Evolutionary conservation across 23 red algal species (phyloP), one percentile per base, ranked within the genome.

Genomic region (Gracilaria domingensis): DNA sequence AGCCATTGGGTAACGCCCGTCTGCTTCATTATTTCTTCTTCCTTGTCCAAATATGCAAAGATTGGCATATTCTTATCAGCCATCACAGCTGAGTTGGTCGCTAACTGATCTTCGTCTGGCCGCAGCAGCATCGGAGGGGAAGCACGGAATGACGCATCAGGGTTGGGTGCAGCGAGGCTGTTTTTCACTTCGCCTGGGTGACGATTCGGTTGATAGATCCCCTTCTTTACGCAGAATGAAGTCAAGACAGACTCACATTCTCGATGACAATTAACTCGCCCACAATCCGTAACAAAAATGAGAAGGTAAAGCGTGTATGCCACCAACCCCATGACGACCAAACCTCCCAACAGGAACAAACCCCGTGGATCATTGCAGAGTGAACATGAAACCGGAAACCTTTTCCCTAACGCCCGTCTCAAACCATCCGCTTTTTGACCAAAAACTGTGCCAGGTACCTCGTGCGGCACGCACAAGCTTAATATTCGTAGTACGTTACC

Each of bases 311-410:
- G 23, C 28, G 28, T 12, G 36, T 90, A 90, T 47, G 32, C 34
- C 2, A 56, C 34, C 13, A 71, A 47, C 2, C 57, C 44, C 8
- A 21, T 54, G 14, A 90, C 28, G 51, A 48, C 74, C 45, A 90
- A 23, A 30, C 58, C 23, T 20, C 66, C 87, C 24, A 47, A 29
- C 14, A 90, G 47, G 61, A 90, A 90, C 12, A 90, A 70, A 4
- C 87, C 87, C 1, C 87, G 87, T 12, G 87, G 87, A 80, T 90
- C 87, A 80, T 90, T 90, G 75, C 87, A 90, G 0, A 90, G 72
- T 23, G 87, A 90, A 50, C 71, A 67, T 58, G 87, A 50, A 14
- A 81, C 62, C 2, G 73, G 87, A 80, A 90, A 90, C 24, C 39
- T 36, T 50, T 79, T 77, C 28, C 87, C 45, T 37, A 90, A 26